A percentile compares a stretch with the other conserved stretches of the same genome.
phyloP scores from a whole-genome alignment of 129 eudicot genomes.

The Logfia minima region DNA sequence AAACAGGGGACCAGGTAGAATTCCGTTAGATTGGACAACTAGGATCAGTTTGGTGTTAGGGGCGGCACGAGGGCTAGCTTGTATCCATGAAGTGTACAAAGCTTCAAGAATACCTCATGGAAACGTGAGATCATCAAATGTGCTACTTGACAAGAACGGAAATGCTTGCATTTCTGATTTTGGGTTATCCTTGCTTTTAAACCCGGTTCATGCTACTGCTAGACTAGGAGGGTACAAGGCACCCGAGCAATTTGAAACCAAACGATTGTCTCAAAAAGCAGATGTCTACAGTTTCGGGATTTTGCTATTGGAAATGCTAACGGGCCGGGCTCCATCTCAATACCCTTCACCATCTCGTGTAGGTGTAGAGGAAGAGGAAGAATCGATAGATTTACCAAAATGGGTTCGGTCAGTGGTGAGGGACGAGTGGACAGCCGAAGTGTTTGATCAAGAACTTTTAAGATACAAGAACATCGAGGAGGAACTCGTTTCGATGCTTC shows the following conservation, averaged over 20 bases:
- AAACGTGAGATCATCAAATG: slow-evolving; percentile 77
- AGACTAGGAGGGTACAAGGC: slow-evolving; percentile 90
- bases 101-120: slow-evolving; percentile 90
- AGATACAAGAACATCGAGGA: slow-evolving; percentile 98
- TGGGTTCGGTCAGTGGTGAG: slow-evolving; percentile 98
- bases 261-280: slow-evolving; percentile 80
- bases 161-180: slow-evolving; percentile 89
- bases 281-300: slow-evolving; percentile 92
- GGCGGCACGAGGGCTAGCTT: slow-evolving; percentile 90
- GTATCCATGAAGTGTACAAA: slow-evolving; percentile 67
- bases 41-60: slow-evolving; percentile 82
- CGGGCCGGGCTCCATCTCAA: slow-evolving; percentile 66
- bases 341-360: slow-evolving; percentile 56
- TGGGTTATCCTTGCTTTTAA: slow-evolving; percentile 74
- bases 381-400: slow-evolving; percentile 60
- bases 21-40: slow-evolving; percentile 96
- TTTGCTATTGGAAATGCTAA: slow-evolving; percentile 68
- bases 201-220: slow-evolving; percentile 88
- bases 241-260: slow-evolving; percentile 80
- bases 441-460: slow-evolving; percentile 80
- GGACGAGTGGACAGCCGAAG: slow-evolving; percentile 99
- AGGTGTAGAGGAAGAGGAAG: slow-evolving; percentile 57
- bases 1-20: slow-evolving; percentile 86
- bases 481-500: slow-evolving; percentile 87
- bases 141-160: slow-evolving; percentile 86